phyloP scores from a whole-genome alignment of 352 stramenopile species.

The Globisporangium viniferum region DNA sequence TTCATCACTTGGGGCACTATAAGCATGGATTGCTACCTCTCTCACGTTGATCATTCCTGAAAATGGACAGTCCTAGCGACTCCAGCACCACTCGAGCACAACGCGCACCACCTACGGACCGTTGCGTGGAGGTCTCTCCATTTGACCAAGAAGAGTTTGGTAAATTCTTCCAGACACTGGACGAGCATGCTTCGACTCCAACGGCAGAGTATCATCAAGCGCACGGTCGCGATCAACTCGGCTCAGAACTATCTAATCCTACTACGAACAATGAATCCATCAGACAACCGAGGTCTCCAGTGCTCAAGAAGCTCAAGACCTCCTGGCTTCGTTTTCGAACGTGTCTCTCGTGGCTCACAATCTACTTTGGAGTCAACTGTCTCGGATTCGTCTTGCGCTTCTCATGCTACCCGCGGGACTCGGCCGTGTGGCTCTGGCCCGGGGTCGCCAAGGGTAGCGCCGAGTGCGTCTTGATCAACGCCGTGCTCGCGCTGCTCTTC shows the following conservation, averaged over 20 bases:
- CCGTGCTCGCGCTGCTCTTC: conserved; percentile 24
- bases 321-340: conserved; percentile 17
- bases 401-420: conserved; percentile 23
- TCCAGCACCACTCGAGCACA: background rate
- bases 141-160: background rate
- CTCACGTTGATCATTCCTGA: background rate
- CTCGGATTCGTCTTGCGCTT: conserved; percentile 25
- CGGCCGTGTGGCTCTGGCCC: conserved; percentile 22
- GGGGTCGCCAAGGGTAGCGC: conserved; percentile 41
- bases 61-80: conserved; percentile 4
- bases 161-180: background rate
- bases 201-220: background rate
- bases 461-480: conserved; percentile 41
- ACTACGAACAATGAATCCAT: background rate
- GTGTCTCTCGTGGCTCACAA: conserved; percentile 21
- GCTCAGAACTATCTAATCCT: background rate
- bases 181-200: background rate
- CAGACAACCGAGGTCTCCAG: background rate
- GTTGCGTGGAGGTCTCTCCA: background rate
- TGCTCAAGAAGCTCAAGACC: background rate
- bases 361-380: conserved; percentile 29
- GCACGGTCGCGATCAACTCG: background rate
- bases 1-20: background rate
- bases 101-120: background rate
- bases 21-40: background rate